These are phyloP conservation scores for Geotrichum citri-aurantii DNA, from an alignment of 1,139 yeast species.

Conservation along the genomic window DNA sequence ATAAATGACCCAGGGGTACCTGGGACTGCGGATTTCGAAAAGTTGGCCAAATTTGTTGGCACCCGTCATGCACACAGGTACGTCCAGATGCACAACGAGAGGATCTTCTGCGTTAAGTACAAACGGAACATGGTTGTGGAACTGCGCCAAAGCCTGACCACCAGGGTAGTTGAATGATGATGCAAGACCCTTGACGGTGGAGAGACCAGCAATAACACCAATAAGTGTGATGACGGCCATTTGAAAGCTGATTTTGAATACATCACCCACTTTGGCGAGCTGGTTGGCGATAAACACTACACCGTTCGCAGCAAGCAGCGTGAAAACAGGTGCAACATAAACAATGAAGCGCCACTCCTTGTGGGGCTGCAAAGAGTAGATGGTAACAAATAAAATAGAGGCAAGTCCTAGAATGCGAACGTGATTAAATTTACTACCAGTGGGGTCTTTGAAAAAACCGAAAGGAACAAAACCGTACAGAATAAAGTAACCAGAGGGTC, in stretches of 20 bases:
- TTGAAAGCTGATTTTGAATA: slow-evolving; percentile 13
- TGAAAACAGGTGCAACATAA: slow-evolving; percentile 65
- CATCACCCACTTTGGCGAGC: slow-evolving; percentile 3
- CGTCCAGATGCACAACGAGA: slow-evolving; percentile 60
- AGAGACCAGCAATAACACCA: slow-evolving; percentile 39
- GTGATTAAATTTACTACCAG: slow-evolving; percentile 29
- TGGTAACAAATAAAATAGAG: slow-evolving; percentile 47
- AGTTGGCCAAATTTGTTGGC: slow-evolving; percentile 67
- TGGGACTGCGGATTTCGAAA: slow-evolving; percentile 27
- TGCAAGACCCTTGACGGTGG: slow-evolving; percentile 51
- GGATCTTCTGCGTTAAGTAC: slow-evolving; percentile 16
- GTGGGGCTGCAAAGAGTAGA: slow-evolving; percentile 80
- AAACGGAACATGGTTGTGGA: slow-evolving; percentile 44
- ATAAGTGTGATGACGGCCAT: slow-evolving; percentile 31
- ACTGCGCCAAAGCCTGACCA: slow-evolving; percentile 58
- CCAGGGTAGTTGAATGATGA: slow-evolving; percentile 87
- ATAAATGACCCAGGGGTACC: slow-evolving; percentile 43
- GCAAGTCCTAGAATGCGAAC: slow-evolving; percentile 43
- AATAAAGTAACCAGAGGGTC: slow-evolving; percentile 9
- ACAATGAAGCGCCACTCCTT: slow-evolving; percentile 92
- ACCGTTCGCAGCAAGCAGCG: slow-evolving; percentile 61
- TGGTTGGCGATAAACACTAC: slow-evolving; percentile 36
- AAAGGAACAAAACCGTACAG: slow-evolving; percentile 38
- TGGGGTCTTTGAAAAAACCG: slow-evolving; percentile 36
- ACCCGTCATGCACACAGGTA: slow-evolving; percentile 85